phyloP scores from a whole-genome alignment of 441 rosid genomes.

The Erodium chrysanthum region DNA sequence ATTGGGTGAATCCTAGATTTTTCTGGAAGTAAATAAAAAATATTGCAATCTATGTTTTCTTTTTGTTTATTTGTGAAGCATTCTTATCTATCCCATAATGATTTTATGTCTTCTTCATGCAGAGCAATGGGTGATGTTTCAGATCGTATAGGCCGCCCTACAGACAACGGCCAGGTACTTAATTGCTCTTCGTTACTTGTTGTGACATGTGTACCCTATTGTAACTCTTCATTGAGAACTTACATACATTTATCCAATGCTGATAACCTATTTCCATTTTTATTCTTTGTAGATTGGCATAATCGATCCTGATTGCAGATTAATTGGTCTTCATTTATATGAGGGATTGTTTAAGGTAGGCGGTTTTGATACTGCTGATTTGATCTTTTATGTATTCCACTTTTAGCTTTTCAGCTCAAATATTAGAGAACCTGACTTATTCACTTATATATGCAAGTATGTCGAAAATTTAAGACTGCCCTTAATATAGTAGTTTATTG shows the following conservation, averaged over 20 bases:
- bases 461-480: background rate
- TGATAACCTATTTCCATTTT: background rate
- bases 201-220: background rate
- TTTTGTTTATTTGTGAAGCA: background rate
- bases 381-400: background rate
- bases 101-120: constrained; percentile 15
- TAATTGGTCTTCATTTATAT: constrained; percentile 91
- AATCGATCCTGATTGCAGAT: constrained; percentile 91
- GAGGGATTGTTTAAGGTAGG: constrained; percentile 92
- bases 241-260: background rate
- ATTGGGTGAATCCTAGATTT: background rate
- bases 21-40: background rate
- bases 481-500: constrained; percentile 12
- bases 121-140: constrained; percentile 99
- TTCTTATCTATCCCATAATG: background rate
- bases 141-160: constrained; percentile 90
- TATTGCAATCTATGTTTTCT: constrained; percentile 6
- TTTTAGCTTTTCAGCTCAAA: background rate
- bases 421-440: background rate
- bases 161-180: constrained; percentile 92
- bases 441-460: background rate
- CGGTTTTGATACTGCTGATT: constrained; percentile 10
- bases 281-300: constrained; percentile 60
- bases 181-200: background rate
- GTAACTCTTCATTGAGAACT: background rate